Evolutionary conservation across 371 early-diverging fungal species (phyloP).

Genomic region (Globomyces sp.): DNA sequence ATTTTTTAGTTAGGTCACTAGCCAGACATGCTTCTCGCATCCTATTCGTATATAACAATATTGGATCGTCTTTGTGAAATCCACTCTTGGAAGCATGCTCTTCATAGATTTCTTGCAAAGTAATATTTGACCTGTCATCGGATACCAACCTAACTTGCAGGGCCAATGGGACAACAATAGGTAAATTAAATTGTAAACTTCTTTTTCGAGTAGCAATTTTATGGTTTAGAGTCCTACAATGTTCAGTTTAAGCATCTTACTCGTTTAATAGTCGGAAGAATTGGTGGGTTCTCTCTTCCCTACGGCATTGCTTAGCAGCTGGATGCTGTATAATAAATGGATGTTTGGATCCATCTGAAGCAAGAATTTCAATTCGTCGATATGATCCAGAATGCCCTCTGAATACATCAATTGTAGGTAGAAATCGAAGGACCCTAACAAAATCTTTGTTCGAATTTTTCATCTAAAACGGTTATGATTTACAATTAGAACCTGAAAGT

Average conservation of each 20-base stretch:
- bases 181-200: conserved; percentile 85
- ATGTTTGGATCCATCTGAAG: conserved; percentile 85
- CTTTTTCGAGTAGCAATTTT: conserved; percentile 76
- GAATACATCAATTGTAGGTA: conserved; percentile 80
- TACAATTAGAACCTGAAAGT: conserved; percentile 60
- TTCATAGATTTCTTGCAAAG: conserved; percentile 84
- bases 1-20: conserved; percentile 35
- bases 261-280: conserved; percentile 86
- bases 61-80: conserved; percentile 78
- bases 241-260: conserved; percentile 28
- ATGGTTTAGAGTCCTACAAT: conserved; percentile 64
- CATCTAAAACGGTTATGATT: conserved; percentile 37
- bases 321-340: conserved; percentile 93
- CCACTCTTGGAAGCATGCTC: conserved; percentile 68
- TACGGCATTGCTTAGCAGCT: conserved; percentile 76
- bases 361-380: conserved; percentile 81
- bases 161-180: conserved; percentile 86
- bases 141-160: conserved; percentile 91
- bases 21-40: conserved; percentile 38
- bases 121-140: conserved; percentile 84
- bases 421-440: conserved; percentile 90
- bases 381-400: conserved; percentile 74
- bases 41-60: conserved; percentile 63
- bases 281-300: conserved; percentile 93
- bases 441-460: conserved; percentile 88